Base-by-base conservation (phyloP, 2,329 filamentous ascomycete species). In the Dactylellina cionopaga region DNA sequence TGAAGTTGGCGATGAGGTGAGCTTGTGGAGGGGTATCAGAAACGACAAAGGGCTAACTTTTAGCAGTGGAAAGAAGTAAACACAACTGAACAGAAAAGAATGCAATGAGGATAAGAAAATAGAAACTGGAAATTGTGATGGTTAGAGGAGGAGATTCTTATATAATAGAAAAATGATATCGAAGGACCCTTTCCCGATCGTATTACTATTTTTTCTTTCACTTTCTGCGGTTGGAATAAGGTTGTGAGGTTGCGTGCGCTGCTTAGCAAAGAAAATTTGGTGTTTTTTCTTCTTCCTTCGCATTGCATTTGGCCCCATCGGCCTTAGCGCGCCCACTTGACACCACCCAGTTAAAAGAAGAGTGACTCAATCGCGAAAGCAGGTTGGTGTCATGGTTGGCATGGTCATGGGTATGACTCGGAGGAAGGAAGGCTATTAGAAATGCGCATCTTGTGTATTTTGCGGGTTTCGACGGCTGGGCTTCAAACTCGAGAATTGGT, bases 171-270 rank as follows among this genome's bases (percentile, higher is more conserved):
- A 47, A 24, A n/a, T n/a, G n/a, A n/a, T n/a, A n/a, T n/a, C n/a
- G n/a, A n/a, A n/a, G n/a, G n/a, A n/a, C n/a, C n/a, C 49, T 55
- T 51, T 24, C 35, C 31, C 39, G n/a, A 46, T 49, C 22, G 22
- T n/a, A n/a, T n/a, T n/a, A n/a, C n/a, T n/a, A 43, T 37, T 29
- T 43, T 46, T 68, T 68, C 51, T 68, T 68, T 41, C 33, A 15
- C 31, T 51, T 29, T 41, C 43, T 33, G 66, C 51, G 33, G 68
- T 72, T 59, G 39, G 68, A 72, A 54, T 72, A 72, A 72, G 68
- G 68, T 72, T 72, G 68, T n/a, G n/a, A n/a, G n/a, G n/a, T n/a
- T n/a, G 33, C 46, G 25, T 47, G 33, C 35, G n/a, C 29, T 71
- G 49, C 46, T 60, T 58, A 71, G 66, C 66, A 64, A 63, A 64